Base-by-base conservation (phyloP, 371 early-diverging fungal species). In the Actinomortierella ambigua region DNA sequence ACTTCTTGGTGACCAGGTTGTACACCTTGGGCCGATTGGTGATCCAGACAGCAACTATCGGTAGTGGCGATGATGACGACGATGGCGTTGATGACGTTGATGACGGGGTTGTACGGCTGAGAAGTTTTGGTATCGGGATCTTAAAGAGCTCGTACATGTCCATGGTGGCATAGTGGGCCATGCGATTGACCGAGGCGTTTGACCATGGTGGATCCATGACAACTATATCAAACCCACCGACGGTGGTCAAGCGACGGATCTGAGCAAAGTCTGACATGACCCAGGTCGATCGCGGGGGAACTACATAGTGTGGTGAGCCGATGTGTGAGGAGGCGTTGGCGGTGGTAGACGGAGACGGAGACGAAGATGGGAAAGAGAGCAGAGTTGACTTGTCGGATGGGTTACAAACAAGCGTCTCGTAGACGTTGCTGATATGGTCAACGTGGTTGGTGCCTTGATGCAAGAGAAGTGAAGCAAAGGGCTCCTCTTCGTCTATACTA, bases 151-250 rank as follows among this genome's bases (percentile, higher is more conserved):
- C 82, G 63, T 90, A 90, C 13, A 86, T 69, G 59, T 92, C 91
- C 55, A 88, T 71, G 0, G 81, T 81, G 3, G 70, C 75, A 59
- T 92, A 90, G 20, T 82, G 75, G 1, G 76, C 68, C 34, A 87
- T 82, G 53, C 90, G 79, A 34, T 78, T 77, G 4, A 82, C 87
- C 71, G 73, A 76, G 11, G 65, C 87, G 58, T 93, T 93, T 14
- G 85, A 86, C 91, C 90, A 93, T 24, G 93, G 93, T 29, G 91
- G 91, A 63, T 93, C 93, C 83, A 89, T 83, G 0, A 93, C 81
- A 24, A 93, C 78, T 8, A 88, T 58, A 61, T 86, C 82, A 53
- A 82, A 89, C 9, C 80, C 81, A 39, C 76, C 77, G 18, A 73
- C 50, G 23, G 29, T 27, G 24, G 44, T 57, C n/a, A 73, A 41